Evolutionary conservation across 345 rosid species (phyloP).

Genomic region (Eucalyptus microcorys): DNA sequence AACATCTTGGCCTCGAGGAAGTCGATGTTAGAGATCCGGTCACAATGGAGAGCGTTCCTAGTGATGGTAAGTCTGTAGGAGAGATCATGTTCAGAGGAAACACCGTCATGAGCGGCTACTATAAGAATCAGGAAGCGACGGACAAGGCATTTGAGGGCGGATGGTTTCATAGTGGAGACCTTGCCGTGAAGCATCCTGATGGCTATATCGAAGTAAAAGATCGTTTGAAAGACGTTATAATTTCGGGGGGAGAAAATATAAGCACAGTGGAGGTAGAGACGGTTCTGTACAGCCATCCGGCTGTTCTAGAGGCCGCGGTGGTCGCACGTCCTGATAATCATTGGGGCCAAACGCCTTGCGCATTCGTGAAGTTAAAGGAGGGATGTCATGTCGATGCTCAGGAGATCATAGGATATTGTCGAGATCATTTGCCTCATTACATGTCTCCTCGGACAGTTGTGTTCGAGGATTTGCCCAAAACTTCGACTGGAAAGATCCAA

Average conservation of each 20-base stretch:
- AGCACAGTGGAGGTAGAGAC: slow-evolving; percentile 57
- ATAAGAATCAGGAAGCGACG: slow-evolving; percentile 47
- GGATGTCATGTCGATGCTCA: slow-evolving; percentile 12
- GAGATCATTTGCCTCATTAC: slow-evolving; percentile 50
- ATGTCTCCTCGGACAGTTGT: slow-evolving; percentile 71
- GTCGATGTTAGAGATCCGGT: slow-evolving; percentile 46
- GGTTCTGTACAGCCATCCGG: slow-evolving; percentile 45
- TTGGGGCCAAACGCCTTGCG: slow-evolving; percentile 90
- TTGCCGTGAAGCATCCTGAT: slow-evolving; percentile 61
- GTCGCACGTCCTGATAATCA: slow-evolving; percentile 61
- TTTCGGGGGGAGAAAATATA: slow-evolving; percentile 81
- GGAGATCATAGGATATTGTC: slow-evolving; percentile 49
- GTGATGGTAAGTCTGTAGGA: slow-evolving; percentile 59
- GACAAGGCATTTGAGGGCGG: slow-evolving; percentile 56
- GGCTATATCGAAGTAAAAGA: slow-evolving; percentile 77
- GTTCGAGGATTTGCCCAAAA: slow-evolving; percentile 58
- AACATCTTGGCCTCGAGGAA: slow-evolving; percentile 56
- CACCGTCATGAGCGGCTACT: slow-evolving; percentile 75
- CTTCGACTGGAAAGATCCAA: slow-evolving; percentile 69
- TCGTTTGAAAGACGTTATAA: slow-evolving; percentile 58
- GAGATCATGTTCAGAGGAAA: slow-evolving; percentile 75
- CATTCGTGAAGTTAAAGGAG: slow-evolving; percentile 62
- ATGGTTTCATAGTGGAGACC: slow-evolving; percentile 76
- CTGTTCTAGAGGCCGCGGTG: slow-evolving; percentile 66
- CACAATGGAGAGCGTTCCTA: slow-evolving; percentile 45